phyloP scores from a whole-genome alignment of 345 rosid species.

The Euphorbia lathyris region DNA sequence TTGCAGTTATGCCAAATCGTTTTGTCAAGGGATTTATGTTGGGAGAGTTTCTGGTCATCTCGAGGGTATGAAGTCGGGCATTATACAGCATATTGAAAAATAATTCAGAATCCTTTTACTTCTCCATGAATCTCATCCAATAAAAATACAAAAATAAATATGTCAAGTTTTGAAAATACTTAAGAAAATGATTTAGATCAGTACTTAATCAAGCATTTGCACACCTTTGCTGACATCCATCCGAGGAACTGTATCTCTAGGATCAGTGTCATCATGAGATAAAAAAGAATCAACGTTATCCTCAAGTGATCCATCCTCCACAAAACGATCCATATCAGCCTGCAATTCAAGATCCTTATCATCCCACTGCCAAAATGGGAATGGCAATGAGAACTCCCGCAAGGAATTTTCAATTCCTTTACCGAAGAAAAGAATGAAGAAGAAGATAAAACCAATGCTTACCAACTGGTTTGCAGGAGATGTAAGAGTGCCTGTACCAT shows the following conservation, averaged over 20 bases:
- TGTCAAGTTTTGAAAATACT: not conserved
- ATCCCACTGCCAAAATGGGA: constrained; percentile 65
- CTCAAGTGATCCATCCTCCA: constrained; percentile 93
- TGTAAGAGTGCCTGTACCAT: constrained; percentile 79
- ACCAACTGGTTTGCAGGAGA: constrained; percentile 94
- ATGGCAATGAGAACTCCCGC: constrained; percentile 42
- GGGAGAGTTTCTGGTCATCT: no score
- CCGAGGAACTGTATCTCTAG: constrained; percentile 69
- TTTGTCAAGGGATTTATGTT: no score
- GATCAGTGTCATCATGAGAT: constrained; percentile 85
- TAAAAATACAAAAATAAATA: not conserved
- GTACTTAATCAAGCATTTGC: constrained; percentile 7
- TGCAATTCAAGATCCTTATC: constrained; percentile 73
- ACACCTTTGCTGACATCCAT: constrained; percentile 83
- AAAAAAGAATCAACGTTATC: constrained; percentile 96
- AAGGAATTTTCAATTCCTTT: constrained; percentile 33
- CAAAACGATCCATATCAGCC: constrained; percentile 93
- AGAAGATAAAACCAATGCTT: constrained; percentile 31
- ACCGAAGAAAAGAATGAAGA: constrained; percentile 6
- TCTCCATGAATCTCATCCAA: constrained; percentile 12
- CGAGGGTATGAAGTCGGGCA: no score
- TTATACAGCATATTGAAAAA: no score
- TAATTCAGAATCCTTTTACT: no score
- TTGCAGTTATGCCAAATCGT: no score
- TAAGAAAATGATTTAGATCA: not conserved